Evolutionary conservation across 129 eudicot genomes (phyloP), one percentile per base, ranked within the genome.

Genomic region (Rutidosis leptorrhynchoides): DNA sequence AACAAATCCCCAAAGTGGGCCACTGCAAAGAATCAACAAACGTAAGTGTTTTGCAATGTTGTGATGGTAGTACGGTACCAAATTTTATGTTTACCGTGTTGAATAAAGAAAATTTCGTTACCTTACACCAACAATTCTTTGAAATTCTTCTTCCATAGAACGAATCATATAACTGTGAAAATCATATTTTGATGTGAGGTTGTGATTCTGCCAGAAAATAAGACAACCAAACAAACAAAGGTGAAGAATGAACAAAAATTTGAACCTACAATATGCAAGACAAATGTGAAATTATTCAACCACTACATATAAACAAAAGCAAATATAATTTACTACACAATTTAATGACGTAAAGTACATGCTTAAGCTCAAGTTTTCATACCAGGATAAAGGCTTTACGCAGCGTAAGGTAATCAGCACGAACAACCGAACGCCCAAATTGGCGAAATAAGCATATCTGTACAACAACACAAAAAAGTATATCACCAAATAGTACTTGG

Each of bases 151-250:
- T 76, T 93, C 99, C 99, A 93, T 93, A 43, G 99, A 89, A 66
- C 99, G 93, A 64, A 93, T 76, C 99, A 93, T 93, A 72, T 93
- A 93, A 91, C 96, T 89, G 90, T 93, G 99, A 81, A 93, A 93
- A 89, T 93, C 99, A 81, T 93, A 93, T 81, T 76, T 93, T 72
- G 89, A 78, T 62, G 92, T 84, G 78, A 93, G 96, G 88, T 93
- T 79, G 92, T 93, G 99, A 66, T 89, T 93, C 99, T 93, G 99
- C 83, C 88, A 75, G 25, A 67, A 67, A 69, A 85, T 62, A 80
- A 80, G 78, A 81, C 72, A 40, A 40, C 11, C 46, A 40, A 77
- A 22, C 71, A 55, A 67, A 46, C 6, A 68, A 57, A 27, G 15
- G 79, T 74, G 72, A 84, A 77, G 79, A 75, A 70, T 74, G 72